Evolutionary conservation across 1,284 basidiomycete genomes (phyloP).

Genomic region (Moesziomyces antarcticus): DNA sequence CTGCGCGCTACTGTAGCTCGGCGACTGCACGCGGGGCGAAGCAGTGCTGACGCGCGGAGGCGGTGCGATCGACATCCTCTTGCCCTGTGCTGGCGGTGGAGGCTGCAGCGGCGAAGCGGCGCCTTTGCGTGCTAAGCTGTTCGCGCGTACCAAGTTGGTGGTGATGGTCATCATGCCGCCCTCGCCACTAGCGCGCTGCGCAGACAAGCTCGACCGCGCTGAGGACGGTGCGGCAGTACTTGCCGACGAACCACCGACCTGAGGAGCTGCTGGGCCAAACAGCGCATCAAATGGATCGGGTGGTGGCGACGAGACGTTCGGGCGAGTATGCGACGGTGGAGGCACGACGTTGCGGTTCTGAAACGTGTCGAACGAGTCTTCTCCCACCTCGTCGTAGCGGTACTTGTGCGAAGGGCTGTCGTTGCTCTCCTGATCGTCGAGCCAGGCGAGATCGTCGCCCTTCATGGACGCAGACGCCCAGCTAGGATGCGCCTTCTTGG

Average conservation of each 20-base stretch:
- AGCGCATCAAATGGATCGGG: constrained; percentile 26
- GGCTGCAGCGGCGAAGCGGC: constrained; percentile 30
- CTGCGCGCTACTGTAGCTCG: neutral
- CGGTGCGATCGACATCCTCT: constrained; percentile 23
- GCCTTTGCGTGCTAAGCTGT: constrained; percentile 20
- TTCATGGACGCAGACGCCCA: constrained; percentile 19
- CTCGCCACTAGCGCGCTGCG: constrained; percentile 25
- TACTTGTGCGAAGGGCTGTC: constrained; percentile 15
- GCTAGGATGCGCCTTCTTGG: constrained; percentile 17
- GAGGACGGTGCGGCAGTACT: constrained; percentile 22
- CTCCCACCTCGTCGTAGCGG: constrained; percentile 22
- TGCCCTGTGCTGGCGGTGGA: constrained; percentile 22
- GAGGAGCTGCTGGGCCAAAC: constrained; percentile 14
- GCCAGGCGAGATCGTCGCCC: constrained; percentile 38
- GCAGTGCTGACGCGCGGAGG: constrained; percentile 21
- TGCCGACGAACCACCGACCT: constrained; percentile 8
- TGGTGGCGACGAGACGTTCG: neutral
- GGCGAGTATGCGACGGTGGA: constrained; percentile 1
- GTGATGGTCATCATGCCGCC: constrained; percentile 43
- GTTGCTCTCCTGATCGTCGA: constrained; percentile 31
- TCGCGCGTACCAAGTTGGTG: constrained; percentile 24
- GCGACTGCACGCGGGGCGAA: constrained; percentile 9
- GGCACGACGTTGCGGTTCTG: constrained; percentile 6
- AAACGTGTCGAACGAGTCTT: constrained; percentile 29
- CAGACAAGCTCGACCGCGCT: constrained; percentile 25